Percentiles rank a stretch among this genome's conserved stretches.
Conservation (phyloP, 352 stramenopile species). For the Globisporangium cystogenes region DNA sequence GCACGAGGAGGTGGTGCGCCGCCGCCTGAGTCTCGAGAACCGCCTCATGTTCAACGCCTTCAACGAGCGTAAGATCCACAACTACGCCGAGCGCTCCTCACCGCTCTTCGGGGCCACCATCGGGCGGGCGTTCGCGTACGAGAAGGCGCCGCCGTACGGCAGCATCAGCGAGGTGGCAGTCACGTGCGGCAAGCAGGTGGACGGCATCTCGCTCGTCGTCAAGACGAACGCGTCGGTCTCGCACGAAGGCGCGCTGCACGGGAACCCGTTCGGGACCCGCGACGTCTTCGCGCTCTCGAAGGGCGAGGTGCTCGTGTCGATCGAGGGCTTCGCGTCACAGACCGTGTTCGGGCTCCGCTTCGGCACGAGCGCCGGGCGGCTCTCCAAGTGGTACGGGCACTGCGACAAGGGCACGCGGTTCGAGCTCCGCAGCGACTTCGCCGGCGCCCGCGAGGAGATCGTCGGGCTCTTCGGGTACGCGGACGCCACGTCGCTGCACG, state of each 20-base stretch:
- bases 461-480: slow-evolving; percentile 62
- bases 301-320: slow-evolving; percentile 49
- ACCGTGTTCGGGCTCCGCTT: slow-evolving; percentile 66
- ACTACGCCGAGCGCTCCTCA: slow-evolving; percentile 57
- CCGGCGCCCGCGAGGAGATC: slow-evolving; percentile 54
- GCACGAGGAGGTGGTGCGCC: slow-evolving; percentile 52
- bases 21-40: slow-evolving; percentile 58
- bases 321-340: slow-evolving; percentile 74
- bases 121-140: slow-evolving; percentile 47
- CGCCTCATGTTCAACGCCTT: slow-evolving; percentile 71
- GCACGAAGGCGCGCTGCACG: slow-evolving; percentile 44
- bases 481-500: slow-evolving; percentile 58
- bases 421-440: slow-evolving; percentile 49
- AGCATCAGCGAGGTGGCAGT: slow-evolving; percentile 62
- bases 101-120: slow-evolving; percentile 32
- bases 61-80: slow-evolving; percentile 56
- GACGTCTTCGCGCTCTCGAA: slow-evolving; percentile 50
- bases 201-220: slow-evolving; percentile 53
- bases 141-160: slow-evolving; percentile 55
- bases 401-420: slow-evolving; percentile 67
- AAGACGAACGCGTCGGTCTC: slow-evolving; percentile 43
- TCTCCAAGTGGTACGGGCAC: slow-evolving; percentile 78
- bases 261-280: slow-evolving; percentile 64
- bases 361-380: slow-evolving; percentile 37
- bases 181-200: slow-evolving; percentile 69